Evolutionary conservation across 2,329 filamentous ascomycete genomes (phyloP), one percentile per base, ranked within the genome.

Genomic region (Ascochyta pisi): DNA sequence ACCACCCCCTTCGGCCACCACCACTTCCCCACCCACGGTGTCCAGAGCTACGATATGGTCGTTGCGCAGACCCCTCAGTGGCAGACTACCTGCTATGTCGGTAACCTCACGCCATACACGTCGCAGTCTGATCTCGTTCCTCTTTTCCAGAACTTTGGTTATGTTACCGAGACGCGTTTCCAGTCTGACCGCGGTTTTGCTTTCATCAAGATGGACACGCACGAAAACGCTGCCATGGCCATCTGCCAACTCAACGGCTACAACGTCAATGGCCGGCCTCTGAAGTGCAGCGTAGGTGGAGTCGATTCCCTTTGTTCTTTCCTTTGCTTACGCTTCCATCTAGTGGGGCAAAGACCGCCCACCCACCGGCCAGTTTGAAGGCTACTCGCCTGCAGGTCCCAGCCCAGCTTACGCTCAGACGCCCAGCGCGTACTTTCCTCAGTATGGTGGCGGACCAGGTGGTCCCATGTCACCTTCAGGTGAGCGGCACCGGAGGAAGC

Each of bases 331-430:
- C 62, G 63, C 58, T 57, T 64, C 54, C 79, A 58, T 65, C 64
- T 73, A 98, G 94, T 99, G 95, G 95, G 95, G 95, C 75, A 99
- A 99, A 81, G 95, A 99, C 79, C 96, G 96, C 80, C 92, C 93
- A 49, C 92, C 95, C 26, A 92, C 87, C 68, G 85, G 88, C 65
- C 84, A 90, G 70, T 90, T 89, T 66, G 96, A 96, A 69, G 91
- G 91, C 67, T 94, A 90, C 74, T 88, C 90, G 67, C 89, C 93
- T 50, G 90, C 93, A 74, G 91, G 75, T 84, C 67, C 88, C 86
- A 78, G 88, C 84, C 65, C 86, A 85, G 88, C 83, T 52, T 96
- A 89, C 73, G 89, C 90, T 62, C 90, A 88, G 68, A 91, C 91
- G 40, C 90, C 91, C 57, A 88, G 87, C 55, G 82, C 84, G 33